Percentiles rank a stretch among this genome's conserved stretches.
These are phyloP conservation scores for Raffaelea ambrosiae DNA, from an alignment of 2,329 filamentous ascomycete genomes.

Conservation along the genomic window DNA sequence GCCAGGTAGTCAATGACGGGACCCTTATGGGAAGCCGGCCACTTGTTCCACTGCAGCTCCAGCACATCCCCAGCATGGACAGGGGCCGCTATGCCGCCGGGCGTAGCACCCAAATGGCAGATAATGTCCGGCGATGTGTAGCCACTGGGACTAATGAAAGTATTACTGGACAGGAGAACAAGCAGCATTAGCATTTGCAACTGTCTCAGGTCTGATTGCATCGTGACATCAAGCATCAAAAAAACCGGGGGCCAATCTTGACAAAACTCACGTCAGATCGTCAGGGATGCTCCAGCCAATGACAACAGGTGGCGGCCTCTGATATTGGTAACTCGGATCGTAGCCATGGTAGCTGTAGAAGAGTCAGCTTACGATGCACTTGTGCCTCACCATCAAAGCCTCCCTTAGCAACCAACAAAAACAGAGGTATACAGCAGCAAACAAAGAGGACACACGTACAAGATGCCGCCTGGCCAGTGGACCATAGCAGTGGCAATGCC, in stretches of 20 bases:
- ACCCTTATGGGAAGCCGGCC: slow-evolving; percentile 20
- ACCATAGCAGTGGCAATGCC: slow-evolving; percentile 20
- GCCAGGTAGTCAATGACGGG: slow-evolving; percentile 26
- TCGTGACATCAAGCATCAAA: too few relatives aligned
- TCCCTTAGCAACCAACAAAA: too few relatives aligned
- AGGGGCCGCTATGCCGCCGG: slow-evolving; percentile 17
- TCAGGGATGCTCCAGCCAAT: slow-evolving; percentile 21
- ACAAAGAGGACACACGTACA: slow-evolving; percentile 13
- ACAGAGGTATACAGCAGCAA: neutral
- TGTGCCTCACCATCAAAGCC: too few relatives aligned
- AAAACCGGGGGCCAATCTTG: too few relatives aligned
- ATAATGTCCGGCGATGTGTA: slow-evolving; percentile 19
- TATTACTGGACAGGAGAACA: slow-evolving; percentile 12
- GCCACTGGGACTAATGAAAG: slow-evolving; percentile 16
- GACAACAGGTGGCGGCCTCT: slow-evolving; percentile 17
- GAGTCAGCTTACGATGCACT: neutral
- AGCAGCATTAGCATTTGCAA: too few relatives aligned
- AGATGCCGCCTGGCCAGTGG: slow-evolving; percentile 17
- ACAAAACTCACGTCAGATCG: slow-evolving; percentile 19
- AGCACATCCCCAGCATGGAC: slow-evolving; percentile 19
- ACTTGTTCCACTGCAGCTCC: slow-evolving; percentile 19
- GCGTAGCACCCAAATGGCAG: slow-evolving; percentile 19
- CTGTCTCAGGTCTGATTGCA: too few relatives aligned
- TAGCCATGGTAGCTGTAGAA: slow-evolving; percentile 20
- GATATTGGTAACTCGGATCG: slow-evolving; percentile 20